A percentile compares a stretch with the other conserved stretches of the same genome.
phyloP scores from a whole-genome alignment of 73 alveolate species.

The Paramecium sonneborni region DNA sequence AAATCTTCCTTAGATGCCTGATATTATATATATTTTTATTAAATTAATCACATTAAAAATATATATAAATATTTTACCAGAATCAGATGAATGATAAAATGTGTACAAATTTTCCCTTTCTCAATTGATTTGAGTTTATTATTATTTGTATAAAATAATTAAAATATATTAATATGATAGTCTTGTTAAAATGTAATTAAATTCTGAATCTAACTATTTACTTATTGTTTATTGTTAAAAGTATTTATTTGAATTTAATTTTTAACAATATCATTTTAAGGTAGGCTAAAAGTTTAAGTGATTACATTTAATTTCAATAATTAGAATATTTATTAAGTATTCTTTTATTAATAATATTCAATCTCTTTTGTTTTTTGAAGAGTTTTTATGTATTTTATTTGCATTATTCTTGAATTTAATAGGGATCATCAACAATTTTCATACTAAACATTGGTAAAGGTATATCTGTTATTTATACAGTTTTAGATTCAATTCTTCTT shows the following conservation, averaged over 20 bases:
- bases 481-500: neutral
- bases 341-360: neutral
- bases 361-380: neutral
- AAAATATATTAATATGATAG: no score
- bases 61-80: neutral
- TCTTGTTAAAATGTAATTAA: no score
- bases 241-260: no score
- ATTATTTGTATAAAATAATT: no score
- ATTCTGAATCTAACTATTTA: no score
- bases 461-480: neutral
- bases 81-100: neutral
- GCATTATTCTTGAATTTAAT: neutral
- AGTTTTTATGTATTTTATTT: neutral
- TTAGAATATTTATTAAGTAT: neutral
- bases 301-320: no score
- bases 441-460: neutral
- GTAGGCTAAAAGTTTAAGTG: no score
- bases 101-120: neutral
- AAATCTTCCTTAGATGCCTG: constrained; percentile 37
- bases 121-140: neutral
- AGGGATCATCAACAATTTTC: neutral
- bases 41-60: neutral
- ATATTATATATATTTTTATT: constrained; percentile 10
- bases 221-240: no score
- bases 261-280: no score